A percentile compares a stretch with the other conserved stretches of the same genome.
Conservation (phyloP, 768 basidiomycete species). For the Peribolospora kevripleyi region DNA sequence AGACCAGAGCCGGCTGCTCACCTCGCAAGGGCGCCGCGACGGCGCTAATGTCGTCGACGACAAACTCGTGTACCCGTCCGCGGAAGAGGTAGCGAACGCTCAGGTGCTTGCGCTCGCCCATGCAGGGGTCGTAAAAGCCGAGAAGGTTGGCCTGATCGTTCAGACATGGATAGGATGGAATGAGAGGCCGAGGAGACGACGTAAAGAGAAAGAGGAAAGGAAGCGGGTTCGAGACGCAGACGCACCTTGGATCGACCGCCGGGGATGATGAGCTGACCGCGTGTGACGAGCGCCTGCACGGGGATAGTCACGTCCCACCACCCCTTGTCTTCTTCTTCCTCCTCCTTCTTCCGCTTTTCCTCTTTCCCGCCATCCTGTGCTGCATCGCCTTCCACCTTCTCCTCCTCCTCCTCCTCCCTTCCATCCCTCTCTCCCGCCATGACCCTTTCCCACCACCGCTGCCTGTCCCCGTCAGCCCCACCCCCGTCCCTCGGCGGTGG, state of each 20-base stretch:
- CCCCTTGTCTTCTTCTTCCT: constrained; percentile 30
- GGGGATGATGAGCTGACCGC: constrained; percentile 44
- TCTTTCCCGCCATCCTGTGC: too few relatives aligned
- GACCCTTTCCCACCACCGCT: too few relatives aligned
- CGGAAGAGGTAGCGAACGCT: constrained; percentile 54
- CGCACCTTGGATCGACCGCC: constrained; percentile 49
- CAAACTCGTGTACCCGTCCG: constrained; percentile 47
- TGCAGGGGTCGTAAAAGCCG: constrained; percentile 71
- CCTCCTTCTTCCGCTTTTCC: constrained; percentile 9
- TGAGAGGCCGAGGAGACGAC: not conserved
- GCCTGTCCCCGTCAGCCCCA: too few relatives aligned
- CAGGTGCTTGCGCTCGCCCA: constrained; percentile 43
- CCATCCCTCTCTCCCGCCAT: too few relatives aligned
- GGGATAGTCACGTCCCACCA: constrained; percentile 50
- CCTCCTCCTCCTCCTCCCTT: too few relatives aligned
- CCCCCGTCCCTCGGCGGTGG: constrained; percentile 3
- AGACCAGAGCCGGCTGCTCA: too few relatives aligned
- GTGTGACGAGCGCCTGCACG: constrained; percentile 50
- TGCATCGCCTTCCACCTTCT: too few relatives aligned
- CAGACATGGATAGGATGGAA: constrained; percentile 4
- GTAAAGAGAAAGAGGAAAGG: not conserved
- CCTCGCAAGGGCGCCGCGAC: constrained; percentile 35
- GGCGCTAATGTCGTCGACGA: constrained; percentile 40
- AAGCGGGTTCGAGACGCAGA: not conserved
- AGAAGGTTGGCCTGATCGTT: constrained; percentile 37